These are phyloP conservation scores for Amaranthus palmeri DNA, from an alignment of 148 eudicot genomes.

Conservation along the genomic window DNA sequence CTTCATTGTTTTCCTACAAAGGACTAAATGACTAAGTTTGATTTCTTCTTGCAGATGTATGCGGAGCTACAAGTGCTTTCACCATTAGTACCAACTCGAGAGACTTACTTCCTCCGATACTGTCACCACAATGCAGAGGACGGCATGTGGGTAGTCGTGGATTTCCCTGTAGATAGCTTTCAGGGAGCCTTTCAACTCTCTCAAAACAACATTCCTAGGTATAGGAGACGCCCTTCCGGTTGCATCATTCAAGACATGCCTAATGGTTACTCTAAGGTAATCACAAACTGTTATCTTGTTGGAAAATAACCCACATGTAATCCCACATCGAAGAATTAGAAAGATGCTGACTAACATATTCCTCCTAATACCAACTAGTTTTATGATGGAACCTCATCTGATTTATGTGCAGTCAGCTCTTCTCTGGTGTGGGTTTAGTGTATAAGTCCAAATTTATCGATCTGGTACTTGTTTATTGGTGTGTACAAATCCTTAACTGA, in stretches of 20 bases:
- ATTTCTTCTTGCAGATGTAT: slow-evolving; percentile 48
- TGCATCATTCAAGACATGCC: slow-evolving; percentile 98
- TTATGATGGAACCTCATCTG: too few relatives aligned
- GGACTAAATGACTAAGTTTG: too few relatives aligned
- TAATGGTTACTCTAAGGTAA: slow-evolving; percentile 92
- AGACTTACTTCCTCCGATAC: slow-evolving; percentile 77
- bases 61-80: slow-evolving; percentile 81
- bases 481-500: too few relatives aligned
- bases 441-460: too few relatives aligned
- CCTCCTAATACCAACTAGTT: too few relatives aligned
- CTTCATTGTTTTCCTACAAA: not conserved
- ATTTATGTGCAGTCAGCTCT: too few relatives aligned
- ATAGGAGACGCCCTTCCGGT: slow-evolving; percentile 82
- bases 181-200: slow-evolving; percentile 37
- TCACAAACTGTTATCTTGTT: not conserved
- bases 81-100: slow-evolving; percentile 85
- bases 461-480: too few relatives aligned
- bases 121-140: slow-evolving; percentile 79
- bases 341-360: too few relatives aligned
- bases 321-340: too few relatives aligned
- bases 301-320: too few relatives aligned
- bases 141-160: slow-evolving; percentile 83
- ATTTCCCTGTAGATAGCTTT: slow-evolving; percentile 78
- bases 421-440: too few relatives aligned
- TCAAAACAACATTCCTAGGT: slow-evolving; percentile 37